Conservation (phyloP, 2,329 filamentous ascomycete species). For the Lachnellula cervina region DNA sequence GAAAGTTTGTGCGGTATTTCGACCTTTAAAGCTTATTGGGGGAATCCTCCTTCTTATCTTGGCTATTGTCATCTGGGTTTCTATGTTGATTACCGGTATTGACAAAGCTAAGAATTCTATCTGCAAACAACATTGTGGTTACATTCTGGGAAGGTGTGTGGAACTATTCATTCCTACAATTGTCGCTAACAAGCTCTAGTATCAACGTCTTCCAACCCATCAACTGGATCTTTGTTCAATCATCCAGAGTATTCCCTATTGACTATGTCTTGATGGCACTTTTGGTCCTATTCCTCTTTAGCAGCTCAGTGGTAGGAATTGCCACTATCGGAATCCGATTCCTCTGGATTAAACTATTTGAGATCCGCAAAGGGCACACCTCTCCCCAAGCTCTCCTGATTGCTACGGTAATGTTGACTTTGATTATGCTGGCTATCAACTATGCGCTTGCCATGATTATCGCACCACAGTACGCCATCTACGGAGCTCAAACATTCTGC, state of each 20-base stretch:
- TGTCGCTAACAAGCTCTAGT: conserved; percentile 35
- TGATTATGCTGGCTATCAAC: conserved; percentile 87
- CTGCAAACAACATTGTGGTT: conserved; percentile 87
- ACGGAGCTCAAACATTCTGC: conserved; percentile 92
- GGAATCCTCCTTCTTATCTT: conserved; percentile 74
- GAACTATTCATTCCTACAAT: background rate
- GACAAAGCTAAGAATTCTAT: conserved; percentile 96
- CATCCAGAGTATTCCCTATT: conserved; percentile 79
- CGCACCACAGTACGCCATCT: conserved; percentile 93
- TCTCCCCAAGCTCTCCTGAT: conserved; percentile 88
- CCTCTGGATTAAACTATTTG: conserved; percentile 91
- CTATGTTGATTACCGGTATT: conserved; percentile 91
- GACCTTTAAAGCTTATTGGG: conserved; percentile 82
- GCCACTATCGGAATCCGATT: conserved; percentile 88
- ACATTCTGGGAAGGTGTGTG: conserved; percentile 63
- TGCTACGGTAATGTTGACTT: conserved; percentile 82
- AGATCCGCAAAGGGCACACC: conserved; percentile 82
- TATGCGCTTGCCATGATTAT: conserved; percentile 89
- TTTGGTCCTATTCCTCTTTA: conserved; percentile 82
- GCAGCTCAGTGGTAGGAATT: conserved; percentile 79
- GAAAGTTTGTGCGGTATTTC: conserved; percentile 74
- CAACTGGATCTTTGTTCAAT: conserved; percentile 81
- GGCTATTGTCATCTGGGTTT: conserved; percentile 73
- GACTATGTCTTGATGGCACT: conserved; percentile 89
- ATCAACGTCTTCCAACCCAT: conserved; percentile 93